Evolutionary conservation across 768 basidiomycete species (phyloP), one percentile per base, ranked within the genome.

Genomic region (Leccinum longicurvipes): DNA sequence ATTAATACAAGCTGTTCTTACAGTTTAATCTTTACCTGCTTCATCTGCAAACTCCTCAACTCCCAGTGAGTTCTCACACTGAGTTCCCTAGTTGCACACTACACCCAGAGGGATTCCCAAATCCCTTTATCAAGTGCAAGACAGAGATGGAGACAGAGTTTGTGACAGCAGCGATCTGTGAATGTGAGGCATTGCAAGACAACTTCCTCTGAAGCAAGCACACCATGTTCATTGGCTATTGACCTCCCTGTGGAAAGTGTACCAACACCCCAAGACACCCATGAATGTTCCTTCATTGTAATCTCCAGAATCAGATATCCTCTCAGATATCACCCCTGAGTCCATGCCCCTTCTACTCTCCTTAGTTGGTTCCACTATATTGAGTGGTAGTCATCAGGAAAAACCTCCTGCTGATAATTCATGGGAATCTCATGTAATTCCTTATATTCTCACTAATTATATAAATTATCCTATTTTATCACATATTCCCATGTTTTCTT

Each of bases 141-240:
- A n/a, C n/a, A n/a, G n/a, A 77, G 23, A 59, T 60, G 1, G 69
- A 70, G 53, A 78, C 79, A 7, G 82, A 82, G 34, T 76, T 76
- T 47, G 66, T 77, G 19, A 79, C 77, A 1, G 82, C 81, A 4
- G 78, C 79, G 44, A 12, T 68, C 14, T 76, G 79, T 17, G 65
- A 71, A 52, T 69, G 67, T 41, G 57, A 62, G 28, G 84, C 79
- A 1, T 73, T 72, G 72, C 62, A 63, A 51, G 58, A 73, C 73
- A 17, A 72, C 74, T 11, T 68, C 74, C 17, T 70, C 74, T n/a
- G 69, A 72, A 47, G 68, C 46, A 23, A 70, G 63, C 46, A 70
- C 72, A 0, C 70, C 70, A 1, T 62, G 62, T 50, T 78, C 78
- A 2, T 73, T 80, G 50, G 68, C 64, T 0, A 64, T 67, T 24